These are phyloP conservation scores for Tricholoma matsutake DNA, from an alignment of 768 basidiomycete species.

Conservation along the genomic window DNA sequence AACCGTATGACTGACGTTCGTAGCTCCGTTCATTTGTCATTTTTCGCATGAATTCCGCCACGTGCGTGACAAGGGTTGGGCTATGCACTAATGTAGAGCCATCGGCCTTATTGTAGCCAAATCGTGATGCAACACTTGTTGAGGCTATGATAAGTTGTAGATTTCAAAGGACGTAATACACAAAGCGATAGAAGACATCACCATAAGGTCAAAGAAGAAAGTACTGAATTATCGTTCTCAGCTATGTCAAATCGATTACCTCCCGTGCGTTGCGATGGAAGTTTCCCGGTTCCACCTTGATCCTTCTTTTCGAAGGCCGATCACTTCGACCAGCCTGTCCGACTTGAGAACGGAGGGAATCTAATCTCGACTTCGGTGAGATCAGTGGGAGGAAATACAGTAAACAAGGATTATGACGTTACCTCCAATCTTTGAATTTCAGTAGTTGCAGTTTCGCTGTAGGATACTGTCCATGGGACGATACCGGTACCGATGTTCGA, in stretches of 20 bases:
- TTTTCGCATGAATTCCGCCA: too few species aligned
- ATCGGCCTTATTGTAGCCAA: neutral
- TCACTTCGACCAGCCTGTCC: neutral
- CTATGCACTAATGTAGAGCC: too few species aligned
- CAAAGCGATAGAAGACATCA: neutral
- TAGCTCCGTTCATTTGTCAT: too few species aligned
- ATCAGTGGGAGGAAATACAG: neutral
- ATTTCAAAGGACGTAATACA: neutral
- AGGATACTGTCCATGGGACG: neutral
- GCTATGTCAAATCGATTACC: conserved; percentile 1
- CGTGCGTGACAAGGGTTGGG: too few species aligned
- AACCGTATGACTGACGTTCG: too few species aligned
- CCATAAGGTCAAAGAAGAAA: neutral
- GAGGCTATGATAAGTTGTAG: neutral
- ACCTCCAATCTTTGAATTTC: conserved; percentile 2
- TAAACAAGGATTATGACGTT: neutral
- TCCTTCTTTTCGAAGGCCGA: neutral
- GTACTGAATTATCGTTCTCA: neutral
- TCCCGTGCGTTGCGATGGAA: neutral
- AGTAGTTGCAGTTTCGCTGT: neutral
- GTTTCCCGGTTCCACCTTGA: neutral
- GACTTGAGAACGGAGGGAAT: neutral
- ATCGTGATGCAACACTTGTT: neutral
- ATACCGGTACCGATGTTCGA: neutral
- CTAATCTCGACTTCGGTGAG: neutral